A percentile compares a stretch with the other conserved stretches of the same genome.
These are phyloP conservation scores for Claviceps citrina DNA, from an alignment of 2,329 filamentous ascomycete species.

Conservation along the genomic window DNA sequence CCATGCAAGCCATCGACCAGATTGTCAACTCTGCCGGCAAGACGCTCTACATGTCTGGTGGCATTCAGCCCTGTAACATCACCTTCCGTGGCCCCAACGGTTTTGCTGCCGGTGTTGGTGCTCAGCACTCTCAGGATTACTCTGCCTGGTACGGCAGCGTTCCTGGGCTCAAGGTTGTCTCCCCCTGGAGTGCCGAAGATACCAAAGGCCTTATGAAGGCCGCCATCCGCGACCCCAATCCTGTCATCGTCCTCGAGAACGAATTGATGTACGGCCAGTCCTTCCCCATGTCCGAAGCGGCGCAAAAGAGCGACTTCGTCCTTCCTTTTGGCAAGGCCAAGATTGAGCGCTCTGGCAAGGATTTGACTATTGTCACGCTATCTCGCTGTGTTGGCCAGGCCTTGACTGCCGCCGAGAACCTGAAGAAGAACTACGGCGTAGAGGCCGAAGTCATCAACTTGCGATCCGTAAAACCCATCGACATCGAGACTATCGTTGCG, in stretches of 20 bases:
- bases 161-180: conserved; percentile 90
- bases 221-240: conserved; percentile 95
- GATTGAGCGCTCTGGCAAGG: conserved; percentile 90
- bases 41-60: conserved; percentile 99
- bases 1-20: conserved; percentile 99
- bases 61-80: conserved; percentile 98
- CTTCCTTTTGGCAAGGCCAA: conserved; percentile 97
- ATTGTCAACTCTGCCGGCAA: conserved; percentile 98
- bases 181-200: conserved; percentile 92
- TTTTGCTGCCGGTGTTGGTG: conserved; percentile 86
- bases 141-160: conserved; percentile 98
- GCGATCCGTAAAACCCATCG: conserved; percentile 90
- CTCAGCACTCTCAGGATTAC: conserved; percentile 98
- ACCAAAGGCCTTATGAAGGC: conserved; percentile 97
- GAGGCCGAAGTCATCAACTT: conserved; percentile 97
- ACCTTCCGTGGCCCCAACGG: conserved; percentile 99
- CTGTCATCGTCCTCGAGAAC: conserved; percentile 81
- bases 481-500: conserved; percentile 87
- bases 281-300: conserved; percentile 95
- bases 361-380: conserved; percentile 86
- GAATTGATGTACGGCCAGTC: conserved; percentile 81
- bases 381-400: conserved; percentile 93
- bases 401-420: conserved; percentile 69
- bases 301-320: conserved; percentile 92
- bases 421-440: conserved; percentile 93